Conservation (phyloP, 1,284 basidiomycete genomes). For the Tausonia pullulans region DNA sequence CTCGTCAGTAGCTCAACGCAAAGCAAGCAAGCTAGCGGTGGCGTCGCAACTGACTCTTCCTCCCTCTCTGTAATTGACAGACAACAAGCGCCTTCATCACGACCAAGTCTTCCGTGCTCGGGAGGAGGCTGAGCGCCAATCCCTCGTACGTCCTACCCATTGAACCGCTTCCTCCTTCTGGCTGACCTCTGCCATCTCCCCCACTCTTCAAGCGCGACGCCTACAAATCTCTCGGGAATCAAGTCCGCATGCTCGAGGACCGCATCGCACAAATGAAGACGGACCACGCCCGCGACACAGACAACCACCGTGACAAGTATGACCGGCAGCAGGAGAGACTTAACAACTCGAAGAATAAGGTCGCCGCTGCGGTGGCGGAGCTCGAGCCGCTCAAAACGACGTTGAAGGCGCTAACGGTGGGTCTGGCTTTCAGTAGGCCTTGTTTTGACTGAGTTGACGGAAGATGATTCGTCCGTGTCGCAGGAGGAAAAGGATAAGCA, state of each 20-base stretch:
- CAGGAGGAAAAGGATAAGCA: slow-evolving; percentile 4
- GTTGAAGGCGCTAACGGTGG: background rate
- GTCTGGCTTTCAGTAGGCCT: background rate
- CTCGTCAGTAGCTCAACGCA: background rate
- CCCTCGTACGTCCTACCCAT: background rate
- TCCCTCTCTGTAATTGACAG: background rate
- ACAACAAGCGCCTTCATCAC: slow-evolving; percentile 8
- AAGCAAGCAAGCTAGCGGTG: too few species aligned
- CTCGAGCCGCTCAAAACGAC: background rate
- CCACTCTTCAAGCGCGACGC: background rate
- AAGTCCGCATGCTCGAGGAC: background rate
- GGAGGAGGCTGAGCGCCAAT: slow-evolving; percentile 3
- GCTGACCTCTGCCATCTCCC: background rate
- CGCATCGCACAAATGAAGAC: slow-evolving; percentile 1
- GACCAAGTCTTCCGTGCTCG: slow-evolving; percentile 2
- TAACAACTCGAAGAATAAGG: background rate
- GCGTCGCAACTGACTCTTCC: too few species aligned
- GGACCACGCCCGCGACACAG: background rate
- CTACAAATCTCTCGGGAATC: slow-evolving; percentile 1
- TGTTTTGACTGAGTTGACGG: background rate
- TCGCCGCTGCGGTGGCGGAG: slow-evolving; percentile 1
- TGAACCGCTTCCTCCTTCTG: background rate
- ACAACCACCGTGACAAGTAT: background rate
- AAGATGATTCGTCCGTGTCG: background rate
- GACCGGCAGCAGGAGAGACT: background rate